Base-by-base conservation (phyloP, 129 eudicot species). In the Kitagawia praeruptora region DNA sequence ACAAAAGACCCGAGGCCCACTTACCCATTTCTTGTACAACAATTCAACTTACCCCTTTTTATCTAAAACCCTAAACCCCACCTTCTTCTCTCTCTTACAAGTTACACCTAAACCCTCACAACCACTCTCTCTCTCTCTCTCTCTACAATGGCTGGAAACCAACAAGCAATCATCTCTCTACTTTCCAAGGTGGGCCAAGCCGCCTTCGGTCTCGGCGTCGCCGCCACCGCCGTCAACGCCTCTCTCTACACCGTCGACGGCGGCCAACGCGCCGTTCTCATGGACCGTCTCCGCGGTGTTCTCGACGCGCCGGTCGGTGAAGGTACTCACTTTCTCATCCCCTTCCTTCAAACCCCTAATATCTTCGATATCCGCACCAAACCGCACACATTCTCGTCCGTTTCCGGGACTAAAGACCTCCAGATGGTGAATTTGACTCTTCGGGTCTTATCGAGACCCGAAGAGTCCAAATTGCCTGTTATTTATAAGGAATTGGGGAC, bases 241-340 rank as follows among this genome's bases (percentile, higher is more conserved):
- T 82, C 97, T 31, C 96, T 94, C 85, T 92, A 88, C 97, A 94
- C 93, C 81, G 98, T 94, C 74, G 97, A 94, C 82, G 97, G 97
- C 8, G 98, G 98, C 77, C 87, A 94, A 66, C 92, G 94, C 75
- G 98, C 98, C 70, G 98, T 94, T 12, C 88, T 93, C 48, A 91
- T 93, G 87, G 97, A 93, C 63, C 92, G 97, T 76, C 82, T 94
- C 85, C 92, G 90, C 3, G 98, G 98, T 27, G 98, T 94, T 51
- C 84, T 89, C 28, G 89, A 85, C 58, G 86, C 77, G 0, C 89
- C 98, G 10, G 76, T 86, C 79, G 96, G 93, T 70, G 98, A 94
- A 88, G 98, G 98, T 0, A 94, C 98, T 19, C 98, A 94, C 45
- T 94, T 94, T 74, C 87, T 90, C 41, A 45, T 94, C 42, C 98